phyloP scores from a whole-genome alignment of 345 rosid species.

The Triadica sebifera region DNA sequence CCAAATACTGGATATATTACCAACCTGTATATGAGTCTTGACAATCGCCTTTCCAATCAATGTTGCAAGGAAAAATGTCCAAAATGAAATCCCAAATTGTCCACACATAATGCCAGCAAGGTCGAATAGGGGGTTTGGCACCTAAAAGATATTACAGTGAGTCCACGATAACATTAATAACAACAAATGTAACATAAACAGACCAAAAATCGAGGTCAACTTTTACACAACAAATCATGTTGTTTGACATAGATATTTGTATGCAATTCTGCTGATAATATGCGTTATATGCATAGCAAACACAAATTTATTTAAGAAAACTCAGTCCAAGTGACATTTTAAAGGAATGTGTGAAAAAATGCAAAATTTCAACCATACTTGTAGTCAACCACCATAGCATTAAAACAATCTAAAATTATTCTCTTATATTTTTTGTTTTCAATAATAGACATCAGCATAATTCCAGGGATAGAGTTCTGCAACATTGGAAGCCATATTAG shows the following conservation, averaged over 20 bases:
- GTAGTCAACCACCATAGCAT: not conserved
- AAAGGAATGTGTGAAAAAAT: not conserved
- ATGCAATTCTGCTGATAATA: not conserved
- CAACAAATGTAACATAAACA: not conserved
- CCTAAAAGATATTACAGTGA: slow-evolving; percentile 39
- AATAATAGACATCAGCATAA: not conserved
- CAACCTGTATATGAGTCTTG: slow-evolving; percentile 95
- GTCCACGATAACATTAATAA: not conserved
- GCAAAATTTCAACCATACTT: not conserved
- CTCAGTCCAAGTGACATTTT: no score
- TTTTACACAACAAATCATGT: no score
- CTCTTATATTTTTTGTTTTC: not conserved
- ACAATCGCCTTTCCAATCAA: slow-evolving; percentile 85
- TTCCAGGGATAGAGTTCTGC: not conserved
- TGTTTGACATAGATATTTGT: not conserved
- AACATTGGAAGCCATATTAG: not conserved
- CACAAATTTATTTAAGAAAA: no score
- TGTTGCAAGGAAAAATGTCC: slow-evolving; percentile 85
- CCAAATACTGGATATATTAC: not conserved
- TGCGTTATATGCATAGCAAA: not conserved
- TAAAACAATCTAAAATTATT: not conserved
- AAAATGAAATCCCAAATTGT: slow-evolving; percentile 87
- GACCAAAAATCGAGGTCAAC: no score
- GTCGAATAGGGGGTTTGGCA: slow-evolving; percentile 97
- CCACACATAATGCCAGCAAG: slow-evolving; percentile 99